Evolutionary conservation across 179 eudicot genomes (phyloP).

Genomic region (Vitellaria paradoxa): DNA sequence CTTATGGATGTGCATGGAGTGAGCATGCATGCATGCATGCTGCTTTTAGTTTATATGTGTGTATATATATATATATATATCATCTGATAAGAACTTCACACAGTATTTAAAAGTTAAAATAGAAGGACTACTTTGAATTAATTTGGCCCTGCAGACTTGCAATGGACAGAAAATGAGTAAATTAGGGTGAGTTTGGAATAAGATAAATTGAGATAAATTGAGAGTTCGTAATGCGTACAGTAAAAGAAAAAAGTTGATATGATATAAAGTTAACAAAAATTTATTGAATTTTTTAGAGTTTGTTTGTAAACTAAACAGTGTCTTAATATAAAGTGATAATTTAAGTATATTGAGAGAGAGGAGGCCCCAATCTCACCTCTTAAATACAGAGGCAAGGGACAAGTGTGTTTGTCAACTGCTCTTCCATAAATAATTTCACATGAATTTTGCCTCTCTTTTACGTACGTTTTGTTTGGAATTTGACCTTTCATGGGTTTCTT

Average conservation of each 20-base stretch:
- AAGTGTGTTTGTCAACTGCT: conserved; percentile 1
- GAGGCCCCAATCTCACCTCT: conserved; percentile 6
- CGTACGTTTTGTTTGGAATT: background rate
- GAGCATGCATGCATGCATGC: background rate
- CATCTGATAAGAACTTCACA: background rate
- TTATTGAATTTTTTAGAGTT: too few species aligned
- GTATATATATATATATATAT: too few species aligned
- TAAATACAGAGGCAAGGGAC: conserved; percentile 16
- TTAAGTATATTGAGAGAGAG: background rate
- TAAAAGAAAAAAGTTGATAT: too few species aligned
- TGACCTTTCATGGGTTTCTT: background rate
- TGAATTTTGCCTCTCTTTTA: background rate
- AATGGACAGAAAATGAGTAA: background rate
- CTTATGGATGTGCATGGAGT: too few species aligned
- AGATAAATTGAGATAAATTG: too few species aligned
- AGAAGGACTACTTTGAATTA: background rate
- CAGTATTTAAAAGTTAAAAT: background rate
- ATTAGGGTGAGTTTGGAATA: too few species aligned
- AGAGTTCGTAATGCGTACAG: too few species aligned
- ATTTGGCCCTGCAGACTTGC: background rate
- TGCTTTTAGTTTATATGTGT: too few species aligned
- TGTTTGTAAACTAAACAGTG: too few species aligned
- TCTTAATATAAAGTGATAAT: too few species aligned
- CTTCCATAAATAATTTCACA: conserved; percentile 8
- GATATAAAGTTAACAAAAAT: too few species aligned